Evolutionary conservation across 2,329 filamentous ascomycete species (phyloP).

Genomic region (Didymellaceae sp.): DNA sequence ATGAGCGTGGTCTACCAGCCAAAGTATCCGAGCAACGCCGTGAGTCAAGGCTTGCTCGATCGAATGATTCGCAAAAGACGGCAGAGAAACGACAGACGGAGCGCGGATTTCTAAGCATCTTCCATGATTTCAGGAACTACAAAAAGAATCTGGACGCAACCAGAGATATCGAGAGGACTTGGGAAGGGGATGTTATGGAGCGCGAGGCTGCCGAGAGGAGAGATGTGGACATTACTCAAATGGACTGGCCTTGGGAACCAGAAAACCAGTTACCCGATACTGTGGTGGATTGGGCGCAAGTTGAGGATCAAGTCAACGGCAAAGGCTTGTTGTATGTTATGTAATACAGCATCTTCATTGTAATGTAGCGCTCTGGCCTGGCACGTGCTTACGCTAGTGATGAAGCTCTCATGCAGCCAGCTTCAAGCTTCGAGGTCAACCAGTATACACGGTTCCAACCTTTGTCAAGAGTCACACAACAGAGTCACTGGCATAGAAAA

Average conservation of each 20-base stretch:
- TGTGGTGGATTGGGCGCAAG: constrained; percentile 1
- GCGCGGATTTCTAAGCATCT: constrained; percentile 2
- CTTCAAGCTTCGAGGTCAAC: constrained; percentile 4
- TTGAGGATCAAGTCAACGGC: not conserved
- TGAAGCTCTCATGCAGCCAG: constrained; percentile 8
- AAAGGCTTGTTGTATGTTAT: not conserved
- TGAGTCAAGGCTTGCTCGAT: not conserved
- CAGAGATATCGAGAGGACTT: not conserved
- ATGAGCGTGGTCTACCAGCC: not conserved
- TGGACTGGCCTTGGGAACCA: constrained; percentile 15
- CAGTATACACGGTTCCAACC: not conserved
- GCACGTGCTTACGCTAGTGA: constrained; percentile 8
- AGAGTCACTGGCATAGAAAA: too few relatives aligned
- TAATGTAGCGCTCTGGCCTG: too few relatives aligned
- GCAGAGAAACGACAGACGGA: constrained; percentile 13
- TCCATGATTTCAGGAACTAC: constrained; percentile 14
- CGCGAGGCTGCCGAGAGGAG: constrained; percentile 1
- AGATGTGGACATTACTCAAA: constrained; percentile 1
- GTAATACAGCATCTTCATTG: too few relatives aligned
- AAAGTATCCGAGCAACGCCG: not conserved
- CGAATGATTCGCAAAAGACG: not conserved
- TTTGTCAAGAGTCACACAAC: too few relatives aligned
- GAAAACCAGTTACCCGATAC: constrained; percentile 2
- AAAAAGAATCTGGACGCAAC: constrained; percentile 6
- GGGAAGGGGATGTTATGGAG: constrained; percentile 15